These are phyloP conservation scores for Fusarium poae DNA, from an alignment of 2,329 filamentous ascomycete species.

Conservation along the genomic window DNA sequence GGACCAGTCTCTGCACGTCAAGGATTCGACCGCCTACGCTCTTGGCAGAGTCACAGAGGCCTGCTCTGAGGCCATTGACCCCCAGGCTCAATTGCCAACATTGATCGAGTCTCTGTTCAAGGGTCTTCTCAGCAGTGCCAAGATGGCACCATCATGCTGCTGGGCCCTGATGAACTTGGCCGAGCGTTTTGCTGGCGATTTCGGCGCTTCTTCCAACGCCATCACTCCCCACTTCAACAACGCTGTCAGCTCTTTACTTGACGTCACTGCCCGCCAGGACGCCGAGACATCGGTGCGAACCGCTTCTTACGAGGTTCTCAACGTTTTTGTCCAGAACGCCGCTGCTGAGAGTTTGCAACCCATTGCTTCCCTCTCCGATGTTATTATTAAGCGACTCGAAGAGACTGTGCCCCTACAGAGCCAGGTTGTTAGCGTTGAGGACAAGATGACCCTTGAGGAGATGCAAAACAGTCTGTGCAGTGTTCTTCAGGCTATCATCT, in stretches of 20 bases:
- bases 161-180: slow-evolving; percentile 99
- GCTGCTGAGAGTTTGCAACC: slow-evolving; percentile 86
- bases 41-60: slow-evolving; percentile 96
- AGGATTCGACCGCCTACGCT: slow-evolving; percentile 95
- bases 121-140: slow-evolving; percentile 88
- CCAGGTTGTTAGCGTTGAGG: slow-evolving; percentile 96
- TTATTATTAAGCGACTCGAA: slow-evolving; percentile 91
- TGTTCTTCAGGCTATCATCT: slow-evolving; percentile 90
- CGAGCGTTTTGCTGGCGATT: slow-evolving; percentile 91
- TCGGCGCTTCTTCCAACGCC: slow-evolving; percentile 81
- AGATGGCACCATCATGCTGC: slow-evolving; percentile 98
- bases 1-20: slow-evolving; percentile 88
- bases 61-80: slow-evolving; percentile 92
- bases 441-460: slow-evolving; percentile 94
- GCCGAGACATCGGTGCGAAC: slow-evolving; percentile 91
- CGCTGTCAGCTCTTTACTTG: slow-evolving; percentile 86
- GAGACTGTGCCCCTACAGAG: slow-evolving; percentile 89
- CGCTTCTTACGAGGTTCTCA: slow-evolving; percentile 96
- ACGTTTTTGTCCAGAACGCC: slow-evolving; percentile 91
- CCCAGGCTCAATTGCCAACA: slow-evolving; percentile 82
- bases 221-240: slow-evolving; percentile 93
- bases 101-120: slow-evolving; percentile 91
- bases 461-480: slow-evolving; percentile 97
- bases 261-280: slow-evolving; percentile 85
- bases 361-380: slow-evolving; percentile 84